Conservation (phyloP, 345 rosid species). For the Melaleuca quinquenervia region DNA sequence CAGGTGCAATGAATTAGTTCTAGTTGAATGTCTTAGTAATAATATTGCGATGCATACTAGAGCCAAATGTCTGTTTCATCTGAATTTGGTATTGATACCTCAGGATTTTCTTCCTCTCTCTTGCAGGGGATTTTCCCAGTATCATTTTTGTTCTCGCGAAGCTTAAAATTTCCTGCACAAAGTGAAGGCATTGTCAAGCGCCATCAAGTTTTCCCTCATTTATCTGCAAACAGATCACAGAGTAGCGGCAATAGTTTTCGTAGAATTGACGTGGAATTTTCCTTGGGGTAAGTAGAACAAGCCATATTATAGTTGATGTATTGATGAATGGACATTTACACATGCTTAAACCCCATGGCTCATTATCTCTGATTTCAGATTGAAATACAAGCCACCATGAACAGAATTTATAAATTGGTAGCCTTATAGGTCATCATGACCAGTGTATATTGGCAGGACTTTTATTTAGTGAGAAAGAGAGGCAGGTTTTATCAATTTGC, state of each 20-base stretch:
- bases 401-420: background rate
- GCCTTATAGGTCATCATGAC: background rate
- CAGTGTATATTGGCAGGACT: background rate
- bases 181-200: conserved; percentile 36
- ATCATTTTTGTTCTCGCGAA: conserved; percentile 48
- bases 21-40: background rate
- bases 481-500: background rate
- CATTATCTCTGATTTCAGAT: background rate
- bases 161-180: conserved; percentile 68
- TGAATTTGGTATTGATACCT: background rate
- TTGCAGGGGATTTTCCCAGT: conserved; percentile 75
- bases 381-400: background rate
- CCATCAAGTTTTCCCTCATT: conserved; percentile 43
- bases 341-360: background rate
- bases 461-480: background rate
- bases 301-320: background rate
- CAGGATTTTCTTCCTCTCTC: background rate
- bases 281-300: conserved; percentile 58
- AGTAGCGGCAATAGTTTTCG: conserved; percentile 36
- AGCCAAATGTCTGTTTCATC: background rate
- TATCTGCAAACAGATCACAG: conserved; percentile 36
- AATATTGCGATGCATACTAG: background rate
- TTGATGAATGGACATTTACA: background rate
- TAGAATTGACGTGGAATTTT: conserved; percentile 81
- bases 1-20: background rate